Evolutionary conservation across 352 stramenopile genomes (phyloP).

Genomic region (Pythium biforme): DNA sequence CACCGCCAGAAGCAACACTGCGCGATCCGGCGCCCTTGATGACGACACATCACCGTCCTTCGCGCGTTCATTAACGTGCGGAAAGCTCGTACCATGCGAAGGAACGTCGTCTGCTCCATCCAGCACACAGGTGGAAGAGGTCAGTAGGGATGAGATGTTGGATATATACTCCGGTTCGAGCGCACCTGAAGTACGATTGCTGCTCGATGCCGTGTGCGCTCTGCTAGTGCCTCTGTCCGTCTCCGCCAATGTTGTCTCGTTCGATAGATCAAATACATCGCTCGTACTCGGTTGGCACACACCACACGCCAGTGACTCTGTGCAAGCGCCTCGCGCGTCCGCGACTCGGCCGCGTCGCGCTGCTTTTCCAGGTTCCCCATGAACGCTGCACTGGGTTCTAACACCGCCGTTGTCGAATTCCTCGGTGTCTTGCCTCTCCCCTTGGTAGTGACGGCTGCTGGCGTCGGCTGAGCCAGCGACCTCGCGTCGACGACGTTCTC

Average conservation of each 20-base stretch:
- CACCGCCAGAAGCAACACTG: slow-evolving; percentile 41
- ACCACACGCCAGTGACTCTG: slow-evolving; percentile 15
- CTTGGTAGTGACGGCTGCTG: not conserved
- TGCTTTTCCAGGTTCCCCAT: slow-evolving; percentile 19
- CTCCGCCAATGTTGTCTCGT: not conserved
- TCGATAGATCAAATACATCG: slow-evolving; percentile 2
- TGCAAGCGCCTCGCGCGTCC: not conserved
- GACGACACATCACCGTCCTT: slow-evolving; percentile 6
- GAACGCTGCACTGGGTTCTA: slow-evolving; percentile 17
- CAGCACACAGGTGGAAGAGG: too few species aligned
- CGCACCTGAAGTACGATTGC: slow-evolving; percentile 19
- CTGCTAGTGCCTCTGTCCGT: not conserved
- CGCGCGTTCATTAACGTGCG: slow-evolving; percentile 1
- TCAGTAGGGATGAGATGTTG: too few species aligned
- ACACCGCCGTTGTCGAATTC: not conserved
- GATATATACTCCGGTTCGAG: too few species aligned
- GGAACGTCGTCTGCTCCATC: slow-evolving; percentile 13
- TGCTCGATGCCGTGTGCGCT: slow-evolving; percentile 8
- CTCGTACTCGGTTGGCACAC: slow-evolving; percentile 14
- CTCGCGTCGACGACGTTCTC: slow-evolving; percentile 37
- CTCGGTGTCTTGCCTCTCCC: not conserved
- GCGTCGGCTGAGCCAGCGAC: slow-evolving; percentile 2
- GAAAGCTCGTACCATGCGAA: slow-evolving; percentile 3
- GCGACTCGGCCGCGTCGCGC: slow-evolving; percentile 12
- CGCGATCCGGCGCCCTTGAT: slow-evolving; percentile 31